Percentiles rank a stretch among this genome's conserved stretches.
phyloP scores from a whole-genome alignment of 352 stramenopile species.

The Pythium rishiriense region DNA sequence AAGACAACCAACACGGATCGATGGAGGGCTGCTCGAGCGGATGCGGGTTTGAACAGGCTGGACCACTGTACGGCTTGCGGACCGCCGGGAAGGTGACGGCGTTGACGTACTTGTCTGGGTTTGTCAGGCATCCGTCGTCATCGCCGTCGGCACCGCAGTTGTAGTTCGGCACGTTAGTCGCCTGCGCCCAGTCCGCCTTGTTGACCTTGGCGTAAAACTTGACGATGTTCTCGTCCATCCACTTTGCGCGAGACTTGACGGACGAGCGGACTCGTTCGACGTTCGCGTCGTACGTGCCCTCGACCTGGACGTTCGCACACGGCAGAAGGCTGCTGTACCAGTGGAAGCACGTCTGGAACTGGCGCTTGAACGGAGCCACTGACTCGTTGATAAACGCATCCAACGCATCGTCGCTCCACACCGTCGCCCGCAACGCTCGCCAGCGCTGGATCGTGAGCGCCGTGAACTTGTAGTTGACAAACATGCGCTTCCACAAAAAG shows the following conservation, averaged over 20 bases:
- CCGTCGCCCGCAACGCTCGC: slow-evolving; percentile 48
- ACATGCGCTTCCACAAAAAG: slow-evolving; percentile 73
- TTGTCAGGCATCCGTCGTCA: slow-evolving; percentile 54
- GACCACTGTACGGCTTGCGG: slow-evolving; percentile 47
- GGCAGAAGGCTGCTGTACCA: slow-evolving; percentile 51
- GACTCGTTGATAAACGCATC: slow-evolving; percentile 48
- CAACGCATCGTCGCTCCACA: slow-evolving; percentile 58
- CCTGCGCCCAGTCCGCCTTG: slow-evolving; percentile 44
- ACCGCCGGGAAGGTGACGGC: slow-evolving; percentile 53
- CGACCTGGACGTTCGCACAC: slow-evolving; percentile 52
- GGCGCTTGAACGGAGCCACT: slow-evolving; percentile 43
- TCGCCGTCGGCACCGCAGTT: slow-evolving; percentile 67
- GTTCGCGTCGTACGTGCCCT: slow-evolving; percentile 46
- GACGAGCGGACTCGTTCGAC: slow-evolving; percentile 43
- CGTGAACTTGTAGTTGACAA: slow-evolving; percentile 74
- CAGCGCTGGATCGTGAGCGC: slow-evolving; percentile 70
- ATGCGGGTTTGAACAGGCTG: slow-evolving; percentile 26
- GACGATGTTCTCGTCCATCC: slow-evolving; percentile 73
- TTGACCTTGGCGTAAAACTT: slow-evolving; percentile 63
- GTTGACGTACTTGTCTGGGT: slow-evolving; percentile 67
- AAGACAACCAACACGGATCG: slow-evolving; percentile 80
- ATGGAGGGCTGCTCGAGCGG: slow-evolving; percentile 42
- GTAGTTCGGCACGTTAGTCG: slow-evolving; percentile 56
- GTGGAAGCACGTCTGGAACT: slow-evolving; percentile 55
- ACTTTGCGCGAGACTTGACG: slow-evolving; percentile 50